These are phyloP conservation scores for Ogataea haglerorum DNA, from an alignment of 805 yeast genomes.

Conservation along the genomic window DNA sequence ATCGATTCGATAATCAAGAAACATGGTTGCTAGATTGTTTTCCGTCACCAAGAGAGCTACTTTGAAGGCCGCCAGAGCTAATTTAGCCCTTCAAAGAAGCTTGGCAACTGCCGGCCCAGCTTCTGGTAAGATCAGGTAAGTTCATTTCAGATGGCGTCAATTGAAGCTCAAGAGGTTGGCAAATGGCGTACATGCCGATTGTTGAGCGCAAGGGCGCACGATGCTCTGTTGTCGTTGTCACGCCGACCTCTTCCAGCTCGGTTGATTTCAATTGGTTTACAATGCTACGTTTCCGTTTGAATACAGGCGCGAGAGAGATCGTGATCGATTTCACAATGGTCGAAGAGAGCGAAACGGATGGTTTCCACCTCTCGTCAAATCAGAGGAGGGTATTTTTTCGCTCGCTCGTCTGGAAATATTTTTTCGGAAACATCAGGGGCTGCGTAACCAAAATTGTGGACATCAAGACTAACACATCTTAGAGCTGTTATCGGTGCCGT, in stretches of 20 bases:
- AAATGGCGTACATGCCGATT: too few species aligned
- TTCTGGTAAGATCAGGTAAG: conserved; percentile 86
- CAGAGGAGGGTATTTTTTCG: conserved; percentile 19
- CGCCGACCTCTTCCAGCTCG: background rate
- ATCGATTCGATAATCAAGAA: conserved; percentile 16
- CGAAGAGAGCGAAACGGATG: background rate
- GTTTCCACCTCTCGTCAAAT: conserved; percentile 17
- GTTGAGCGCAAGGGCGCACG: background rate
- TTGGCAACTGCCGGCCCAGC: conserved; percentile 75
- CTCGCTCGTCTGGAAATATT: conserved; percentile 14
- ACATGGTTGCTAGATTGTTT: conserved; percentile 51
- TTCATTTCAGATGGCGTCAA: conserved; percentile 22
- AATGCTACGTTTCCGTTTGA: background rate
- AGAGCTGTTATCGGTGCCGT: conserved; percentile 99
- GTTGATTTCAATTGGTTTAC: conserved; percentile 3
- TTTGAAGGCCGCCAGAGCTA: conserved; percentile 83
- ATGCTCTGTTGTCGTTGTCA: background rate
- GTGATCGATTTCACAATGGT: background rate
- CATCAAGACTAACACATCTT: conserved; percentile 23
- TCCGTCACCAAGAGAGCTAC: conserved; percentile 77
- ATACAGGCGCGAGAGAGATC: background rate
- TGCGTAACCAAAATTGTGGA: conserved; percentile 17
- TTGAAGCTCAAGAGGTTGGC: conserved; percentile 1
- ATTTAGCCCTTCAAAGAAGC: conserved; percentile 69
- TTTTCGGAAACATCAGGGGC: conserved; percentile 19